phyloP scores from a whole-genome alignment of 306 rosid species.

The Trifolium repens region DNA sequence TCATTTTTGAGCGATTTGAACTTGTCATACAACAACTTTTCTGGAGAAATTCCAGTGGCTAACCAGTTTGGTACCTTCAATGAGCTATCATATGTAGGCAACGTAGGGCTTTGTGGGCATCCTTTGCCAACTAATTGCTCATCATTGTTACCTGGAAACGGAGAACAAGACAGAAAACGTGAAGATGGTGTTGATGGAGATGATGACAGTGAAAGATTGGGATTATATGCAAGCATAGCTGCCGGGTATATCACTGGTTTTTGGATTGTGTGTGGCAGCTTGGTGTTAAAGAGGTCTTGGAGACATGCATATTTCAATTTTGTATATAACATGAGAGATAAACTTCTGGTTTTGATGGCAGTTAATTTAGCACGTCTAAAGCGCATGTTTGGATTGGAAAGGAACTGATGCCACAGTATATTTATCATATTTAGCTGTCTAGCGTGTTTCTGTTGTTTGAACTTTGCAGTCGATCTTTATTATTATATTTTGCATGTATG shows the following conservation, averaged over 20 bases:
- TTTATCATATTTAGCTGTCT: neutral
- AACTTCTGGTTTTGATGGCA: neutral
- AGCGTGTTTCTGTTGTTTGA: neutral
- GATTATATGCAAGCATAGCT: conserved; percentile 31
- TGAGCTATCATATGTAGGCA: conserved; percentile 31
- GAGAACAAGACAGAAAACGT: neutral
- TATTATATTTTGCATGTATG: neutral
- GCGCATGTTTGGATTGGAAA: conserved; percentile 17
- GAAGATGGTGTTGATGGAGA: conserved; percentile 24
- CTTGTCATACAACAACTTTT: conserved; percentile 37
- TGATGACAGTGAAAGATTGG: conserved; percentile 27
- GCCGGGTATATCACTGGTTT: conserved; percentile 20
- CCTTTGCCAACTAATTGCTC: neutral
- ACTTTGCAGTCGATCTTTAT: no score
- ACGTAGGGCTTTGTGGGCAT: conserved; percentile 21
- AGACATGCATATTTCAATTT: conserved; percentile 39
- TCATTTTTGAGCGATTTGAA: conserved; percentile 32
- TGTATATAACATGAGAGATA: conserved; percentile 9
- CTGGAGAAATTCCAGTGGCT: conserved; percentile 24
- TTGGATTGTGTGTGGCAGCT: conserved; percentile 34
- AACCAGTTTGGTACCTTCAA: conserved; percentile 29
- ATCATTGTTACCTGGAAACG: neutral
- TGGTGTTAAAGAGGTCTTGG: conserved; percentile 34
- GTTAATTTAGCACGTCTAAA: conserved; percentile 4
- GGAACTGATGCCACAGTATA: neutral